These are phyloP conservation scores for Boletus subcaerulescens DNA, from an alignment of 768 basidiomycete genomes.

Conservation along the genomic window DNA sequence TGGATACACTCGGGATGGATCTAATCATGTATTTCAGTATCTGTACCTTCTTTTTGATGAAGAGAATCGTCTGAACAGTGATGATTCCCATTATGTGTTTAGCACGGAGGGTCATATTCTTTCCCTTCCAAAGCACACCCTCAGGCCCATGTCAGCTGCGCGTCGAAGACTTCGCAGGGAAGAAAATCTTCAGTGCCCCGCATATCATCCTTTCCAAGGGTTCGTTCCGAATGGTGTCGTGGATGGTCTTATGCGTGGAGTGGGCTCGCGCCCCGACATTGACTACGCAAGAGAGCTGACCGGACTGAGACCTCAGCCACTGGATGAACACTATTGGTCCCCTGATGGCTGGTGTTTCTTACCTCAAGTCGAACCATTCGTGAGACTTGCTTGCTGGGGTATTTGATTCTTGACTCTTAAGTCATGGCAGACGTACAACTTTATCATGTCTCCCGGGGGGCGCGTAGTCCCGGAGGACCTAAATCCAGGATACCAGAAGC, in stretches of 20 bases:
- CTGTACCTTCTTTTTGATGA: constrained; percentile 91
- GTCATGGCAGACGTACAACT: constrained; percentile 67
- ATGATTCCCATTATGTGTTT: constrained; percentile 86
- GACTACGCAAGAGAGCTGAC: constrained; percentile 81
- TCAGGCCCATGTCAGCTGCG: constrained; percentile 55
- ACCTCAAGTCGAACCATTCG: constrained; percentile 66
- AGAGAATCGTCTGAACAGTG: constrained; percentile 65
- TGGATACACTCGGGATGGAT: background rate
- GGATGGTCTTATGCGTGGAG: constrained; percentile 57
- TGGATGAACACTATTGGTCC: constrained; percentile 60
- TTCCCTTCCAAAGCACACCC: constrained; percentile 51
- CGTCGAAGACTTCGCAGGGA: constrained; percentile 60
- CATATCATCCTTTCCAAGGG: constrained; percentile 48
- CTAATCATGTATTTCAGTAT: constrained; percentile 52
- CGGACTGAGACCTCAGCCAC: constrained; percentile 45
- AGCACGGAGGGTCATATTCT: constrained; percentile 96
- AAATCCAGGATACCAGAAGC: constrained; percentile 64
- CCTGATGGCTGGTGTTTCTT: constrained; percentile 73
- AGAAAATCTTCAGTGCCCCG: constrained; percentile 72
- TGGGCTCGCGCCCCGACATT: constrained; percentile 69
- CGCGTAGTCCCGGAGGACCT: constrained; percentile 57
- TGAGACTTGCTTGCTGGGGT: constrained; percentile 35
- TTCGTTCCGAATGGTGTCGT: constrained; percentile 30
- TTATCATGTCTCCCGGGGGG: constrained; percentile 67
- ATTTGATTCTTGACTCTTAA: background rate